Evolutionary conservation across 768 basidiomycete species (phyloP).

Genomic region (Suillus lakei): DNA sequence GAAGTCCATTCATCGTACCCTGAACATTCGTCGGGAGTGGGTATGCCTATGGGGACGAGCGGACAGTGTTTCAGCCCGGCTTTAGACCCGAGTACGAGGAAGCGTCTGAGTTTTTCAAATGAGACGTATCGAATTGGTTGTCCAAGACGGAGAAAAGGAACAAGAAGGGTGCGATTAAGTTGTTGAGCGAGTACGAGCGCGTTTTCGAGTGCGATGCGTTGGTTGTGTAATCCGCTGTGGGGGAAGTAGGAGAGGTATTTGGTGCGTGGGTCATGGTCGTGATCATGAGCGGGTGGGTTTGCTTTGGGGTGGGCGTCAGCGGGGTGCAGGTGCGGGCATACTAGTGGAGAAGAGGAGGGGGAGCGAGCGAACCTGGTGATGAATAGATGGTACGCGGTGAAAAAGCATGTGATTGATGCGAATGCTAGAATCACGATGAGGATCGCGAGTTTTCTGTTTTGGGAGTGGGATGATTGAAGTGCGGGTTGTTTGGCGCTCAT

Average conservation of each 20-base stretch:
- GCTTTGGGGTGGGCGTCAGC: slow-evolving; percentile 41
- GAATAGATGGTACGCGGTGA: slow-evolving; percentile 66
- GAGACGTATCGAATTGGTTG: slow-evolving; percentile 63
- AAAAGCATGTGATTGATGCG: slow-evolving; percentile 58
- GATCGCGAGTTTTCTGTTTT: slow-evolving; percentile 43
- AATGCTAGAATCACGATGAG: slow-evolving; percentile 52
- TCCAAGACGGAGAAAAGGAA: slow-evolving; percentile 78
- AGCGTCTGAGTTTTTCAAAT: slow-evolving; percentile 52
- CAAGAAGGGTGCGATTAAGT: slow-evolving; percentile 77
- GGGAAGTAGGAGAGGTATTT: slow-evolving; percentile 77
- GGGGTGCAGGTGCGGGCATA: slow-evolving; percentile 6
- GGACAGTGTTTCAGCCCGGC: slow-evolving; percentile 58
- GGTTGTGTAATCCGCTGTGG: slow-evolving; percentile 86
- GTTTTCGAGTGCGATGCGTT: slow-evolving; percentile 86
- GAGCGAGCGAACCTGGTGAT: slow-evolving; percentile 60
- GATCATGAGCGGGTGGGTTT: slow-evolving; percentile 24
- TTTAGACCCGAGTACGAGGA: slow-evolving; percentile 55
- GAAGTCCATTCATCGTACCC: slow-evolving; percentile 65
- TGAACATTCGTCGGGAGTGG: slow-evolving; percentile 58
- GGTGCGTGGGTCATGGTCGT: no score
- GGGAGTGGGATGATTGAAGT: slow-evolving; percentile 4
- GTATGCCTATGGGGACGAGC: slow-evolving; percentile 35
- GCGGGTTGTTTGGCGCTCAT: slow-evolving; percentile 14
- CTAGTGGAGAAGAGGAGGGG: slow-evolving; percentile 10
- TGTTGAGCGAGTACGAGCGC: slow-evolving; percentile 72